Base-by-base conservation (phyloP, 2,329 filamentous ascomycete species). In the Calonectria crousiana region DNA sequence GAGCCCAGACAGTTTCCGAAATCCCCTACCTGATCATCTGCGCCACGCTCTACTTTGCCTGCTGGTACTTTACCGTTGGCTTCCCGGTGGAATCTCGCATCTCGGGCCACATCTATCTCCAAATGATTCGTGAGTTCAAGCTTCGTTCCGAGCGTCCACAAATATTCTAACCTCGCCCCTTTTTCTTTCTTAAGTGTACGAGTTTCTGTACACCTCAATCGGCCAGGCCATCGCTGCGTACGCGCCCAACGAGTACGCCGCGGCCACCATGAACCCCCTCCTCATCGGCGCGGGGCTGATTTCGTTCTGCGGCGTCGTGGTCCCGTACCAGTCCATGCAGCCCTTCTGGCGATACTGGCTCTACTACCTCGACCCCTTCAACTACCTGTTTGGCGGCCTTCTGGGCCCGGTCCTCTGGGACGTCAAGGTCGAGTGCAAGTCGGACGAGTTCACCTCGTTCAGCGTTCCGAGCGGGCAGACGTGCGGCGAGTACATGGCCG, bases 161-260 rank as follows among this genome's bases (percentile, higher is more conserved):
- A n/a, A 3, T 30, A 26, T 51, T n/a, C 6, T 81, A 82, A 56
- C 86, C n/a, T n/a, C n/a, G n/a, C n/a, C n/a, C 26, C 0, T 16
- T 3, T 2, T 16, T 30, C 30, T 51, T 41, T 44, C 16, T 44
- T 2, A 0, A 86, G 83, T 87, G 69, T 88, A 87, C 58, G 81
- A 82, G 52, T 79, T 86, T 26, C 71, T 87, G 0, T 87, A 87
- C 67, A 87, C 85, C 0, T 86, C 84, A 0, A 83, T 86, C 67
- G 86, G 86, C 1, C 85, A 87, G 72, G 82, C 81, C 2, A 85
- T 89, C 49, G 87, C 87, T 0, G 88, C 88, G 1, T 89, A 89
- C 71, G 85, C 87, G 0, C 88, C 88, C 0, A 89, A 88, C 56
- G 87, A 86, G 18, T 85, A 87, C 56, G 88, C 88, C n/a, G 88